phyloP scores from a whole-genome alignment of 2,329 filamentous ascomycete species.

The Thielaviopsis populi region DNA sequence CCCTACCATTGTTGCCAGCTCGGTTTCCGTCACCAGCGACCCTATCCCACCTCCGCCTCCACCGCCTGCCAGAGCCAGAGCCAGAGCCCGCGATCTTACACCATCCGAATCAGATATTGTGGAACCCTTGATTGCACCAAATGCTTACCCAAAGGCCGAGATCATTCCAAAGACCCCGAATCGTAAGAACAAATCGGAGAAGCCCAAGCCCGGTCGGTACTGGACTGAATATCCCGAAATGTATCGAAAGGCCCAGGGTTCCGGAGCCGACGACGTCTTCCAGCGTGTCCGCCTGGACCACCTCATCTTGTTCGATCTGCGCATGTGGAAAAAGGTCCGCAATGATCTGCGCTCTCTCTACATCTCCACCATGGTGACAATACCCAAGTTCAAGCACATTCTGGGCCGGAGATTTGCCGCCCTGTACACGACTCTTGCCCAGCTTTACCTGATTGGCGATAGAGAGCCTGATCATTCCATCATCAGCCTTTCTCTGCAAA shows the following conservation, averaged over 20 bases:
- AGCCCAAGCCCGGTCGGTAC: conserved; percentile 51
- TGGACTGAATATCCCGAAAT: conserved; percentile 71
- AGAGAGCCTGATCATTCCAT: conserved; percentile 96
- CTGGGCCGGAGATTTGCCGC: conserved; percentile 87
- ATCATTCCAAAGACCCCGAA: conserved; percentile 68
- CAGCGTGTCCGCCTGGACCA: conserved; percentile 83
- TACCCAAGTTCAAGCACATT: conserved; percentile 91
- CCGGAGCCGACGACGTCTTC: conserved; percentile 72
- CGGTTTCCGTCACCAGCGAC: conserved; percentile 22
- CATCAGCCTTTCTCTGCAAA: conserved; percentile 91
- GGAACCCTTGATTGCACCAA: conserved; percentile 49
- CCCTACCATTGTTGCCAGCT: conserved; percentile 44
- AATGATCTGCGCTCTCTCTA: conserved; percentile 85
- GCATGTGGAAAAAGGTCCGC: conserved; percentile 92
- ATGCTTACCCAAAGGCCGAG: conserved; percentile 49
- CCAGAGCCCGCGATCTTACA: conserved; percentile 45
- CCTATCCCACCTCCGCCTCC: conserved; percentile 17
- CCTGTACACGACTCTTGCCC: conserved; percentile 82
- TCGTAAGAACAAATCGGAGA: conserved; percentile 29
- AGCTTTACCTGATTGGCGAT: conserved; percentile 90
- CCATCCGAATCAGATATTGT: conserved; percentile 60
- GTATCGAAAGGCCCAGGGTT: conserved; percentile 48
- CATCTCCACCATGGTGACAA: conserved; percentile 88
- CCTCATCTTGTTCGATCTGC: conserved; percentile 83
- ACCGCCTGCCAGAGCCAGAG: conserved; percentile 31